These are phyloP conservation scores for Melampsora americana DNA, from an alignment of 1,284 basidiomycete species.

Conservation along the genomic window DNA sequence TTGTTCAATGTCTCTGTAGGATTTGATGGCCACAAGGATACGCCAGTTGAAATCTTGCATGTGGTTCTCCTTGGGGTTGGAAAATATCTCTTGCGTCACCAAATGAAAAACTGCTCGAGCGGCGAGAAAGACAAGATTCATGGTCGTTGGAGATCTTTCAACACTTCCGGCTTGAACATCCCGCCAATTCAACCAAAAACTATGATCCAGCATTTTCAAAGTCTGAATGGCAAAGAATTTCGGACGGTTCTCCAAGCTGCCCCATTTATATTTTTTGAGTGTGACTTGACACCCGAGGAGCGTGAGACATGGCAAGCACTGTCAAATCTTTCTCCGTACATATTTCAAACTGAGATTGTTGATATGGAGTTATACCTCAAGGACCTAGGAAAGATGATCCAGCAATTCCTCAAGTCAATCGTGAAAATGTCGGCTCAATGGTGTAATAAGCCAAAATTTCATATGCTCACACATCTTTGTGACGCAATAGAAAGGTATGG, in stretches of 20 bases:
- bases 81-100: slow-evolving; percentile 57
- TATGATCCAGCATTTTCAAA: not conserved
- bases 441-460: slow-evolving; percentile 6
- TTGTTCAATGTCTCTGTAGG: too few relatives aligned
- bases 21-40: slow-evolving; percentile 55
- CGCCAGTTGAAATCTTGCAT: slow-evolving; percentile 56
- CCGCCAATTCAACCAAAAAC: too few relatives aligned
- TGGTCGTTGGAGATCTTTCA: too few relatives aligned
- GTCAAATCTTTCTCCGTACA: not conserved
- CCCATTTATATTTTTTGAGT: not conserved
- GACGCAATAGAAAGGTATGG: not conserved
- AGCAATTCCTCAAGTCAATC: not conserved
- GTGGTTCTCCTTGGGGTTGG: slow-evolving; percentile 55
- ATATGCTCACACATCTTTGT: slow-evolving; percentile 8
- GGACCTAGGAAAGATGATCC: not conserved
- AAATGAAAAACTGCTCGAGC: slow-evolving; percentile 44
- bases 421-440: not conserved
- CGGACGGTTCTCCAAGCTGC: not conserved
- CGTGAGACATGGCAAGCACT: not conserved
- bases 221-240: slow-evolving; percentile 1
- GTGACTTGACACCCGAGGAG: not conserved
- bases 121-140: too few relatives aligned
- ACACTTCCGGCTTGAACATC: too few relatives aligned
- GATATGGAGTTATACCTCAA: not conserved
- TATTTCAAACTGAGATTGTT: not conserved